Evolutionary conservation across 2,329 filamentous ascomycete species (phyloP), one percentile per base, ranked within the genome.

Genomic region (Diaporthe ampelina): DNA sequence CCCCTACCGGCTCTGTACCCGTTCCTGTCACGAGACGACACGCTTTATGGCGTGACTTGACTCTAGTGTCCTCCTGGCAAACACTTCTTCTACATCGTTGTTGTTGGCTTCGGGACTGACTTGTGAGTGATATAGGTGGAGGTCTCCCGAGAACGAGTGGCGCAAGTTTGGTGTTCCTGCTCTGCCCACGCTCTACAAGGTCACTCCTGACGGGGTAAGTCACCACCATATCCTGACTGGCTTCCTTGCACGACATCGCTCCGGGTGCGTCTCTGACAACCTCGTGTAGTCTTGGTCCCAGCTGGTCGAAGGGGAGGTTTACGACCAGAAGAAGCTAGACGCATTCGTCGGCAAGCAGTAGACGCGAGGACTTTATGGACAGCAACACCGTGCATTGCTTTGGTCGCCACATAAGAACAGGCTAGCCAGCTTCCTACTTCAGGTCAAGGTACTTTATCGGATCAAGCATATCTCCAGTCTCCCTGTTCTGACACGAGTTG

Each of bases 181-280:
- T 24, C 70, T 80, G 58, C 79, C 79, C 3, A 80, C 79, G 4
- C 40, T 80, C 21, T 77, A 78, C 29, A 80, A 80, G 32, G 76
- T 79, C 29, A 78, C 76, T 9, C 70, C 71, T 13, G 76, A 77
- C 29, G 77, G 77, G 7, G 78, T 79, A 57, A 75, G 77, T 78
- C n/a, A 10, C 4, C 6, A 17, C 6, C n/a, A n/a, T n/a, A 19
- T 24, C 17, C 35, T 17, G 13, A 40, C 19, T 17, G 13, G 8
- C 19, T 48, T 3, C 3, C 8, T 5, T 7, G 5, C 9, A 10
- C 21, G 2, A 9, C 11, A 1, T 3, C 19, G 26, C 26, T n/a
- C 0, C 8, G 1, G 5, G 7, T 13, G 4, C 0, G 7, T 40
- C 69, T 26, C 73, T 78, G 29, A 79, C 11, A 1, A 5, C 10